A percentile compares a stretch with the other conserved stretches of the same genome.
These are phyloP conservation scores for Cadophora sp. DNA, from an alignment of 2,329 filamentous ascomycete genomes.

Conservation along the genomic window DNA sequence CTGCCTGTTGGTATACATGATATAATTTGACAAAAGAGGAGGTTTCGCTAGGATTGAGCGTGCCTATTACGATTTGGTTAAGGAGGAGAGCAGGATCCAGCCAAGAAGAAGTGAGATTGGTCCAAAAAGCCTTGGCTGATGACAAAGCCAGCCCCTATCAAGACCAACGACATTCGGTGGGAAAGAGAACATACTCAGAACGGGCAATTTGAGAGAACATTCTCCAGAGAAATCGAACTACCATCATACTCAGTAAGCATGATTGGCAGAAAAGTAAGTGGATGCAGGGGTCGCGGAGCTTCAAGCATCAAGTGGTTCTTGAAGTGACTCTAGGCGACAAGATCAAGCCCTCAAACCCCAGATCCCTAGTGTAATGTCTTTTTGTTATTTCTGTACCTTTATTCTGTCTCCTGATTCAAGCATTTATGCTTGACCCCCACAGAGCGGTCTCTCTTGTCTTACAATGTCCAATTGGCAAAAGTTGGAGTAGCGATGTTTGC, in stretches of 20 bases:
- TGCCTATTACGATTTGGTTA: neutral
- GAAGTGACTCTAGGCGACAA: neutral
- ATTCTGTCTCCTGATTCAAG: neutral
- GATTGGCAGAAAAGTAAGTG: no score
- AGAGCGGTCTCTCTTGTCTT: neutral
- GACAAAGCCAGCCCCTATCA: neutral
- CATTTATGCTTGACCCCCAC: neutral
- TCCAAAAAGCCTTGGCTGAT: neutral
- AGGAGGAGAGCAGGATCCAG: neutral
- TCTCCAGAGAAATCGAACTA: neutral
- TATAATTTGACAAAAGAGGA: neutral
- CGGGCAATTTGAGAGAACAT: neutral
- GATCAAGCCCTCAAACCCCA: neutral
- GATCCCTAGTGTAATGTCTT: neutral
- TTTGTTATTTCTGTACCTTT: neutral
- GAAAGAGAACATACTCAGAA: neutral
- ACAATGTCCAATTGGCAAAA: no score
- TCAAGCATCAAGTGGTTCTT: neutral
- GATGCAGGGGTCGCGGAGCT: no score
- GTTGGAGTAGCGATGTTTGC: no score
- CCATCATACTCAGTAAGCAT: neutral
- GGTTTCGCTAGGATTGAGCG: neutral
- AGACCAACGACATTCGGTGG: neutral
- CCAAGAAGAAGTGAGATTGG: neutral
- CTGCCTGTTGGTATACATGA: neutral